Evolutionary conservation across 1,284 basidiomycete genomes (phyloP), one percentile per base, ranked within the genome.

Genomic region (Ceratobasidium sp.): DNA sequence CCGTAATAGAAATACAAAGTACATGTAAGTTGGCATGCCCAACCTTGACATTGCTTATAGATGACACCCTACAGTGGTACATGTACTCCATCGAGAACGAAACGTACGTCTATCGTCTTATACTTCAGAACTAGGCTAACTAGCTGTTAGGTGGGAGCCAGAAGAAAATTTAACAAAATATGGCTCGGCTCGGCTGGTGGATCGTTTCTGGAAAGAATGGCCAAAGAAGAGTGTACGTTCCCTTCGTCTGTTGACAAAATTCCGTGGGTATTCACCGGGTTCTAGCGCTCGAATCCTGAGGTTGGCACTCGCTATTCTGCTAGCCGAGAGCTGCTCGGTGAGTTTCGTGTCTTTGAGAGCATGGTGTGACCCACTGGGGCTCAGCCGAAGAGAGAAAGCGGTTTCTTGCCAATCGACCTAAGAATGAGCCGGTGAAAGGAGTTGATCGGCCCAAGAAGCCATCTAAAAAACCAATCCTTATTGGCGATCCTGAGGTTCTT

Each of bases 201-300:
- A 59, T 31, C 68, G 68, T 19, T 71, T 71, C 37, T 71, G 68
- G 68, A 58, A 48, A 37, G 39, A 59, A 49, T 71, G 54, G 37
- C 68, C 68, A 2, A 39, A 39, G 16, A 58, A 71, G 46, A 54
- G 68, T 11, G 68, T 71, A 59, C 8, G 68, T 59, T 43, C 2
- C 8, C 6, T 54, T 41, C 22, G 31, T 29, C 34, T 37, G 9
- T 37, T 34, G 9, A n/a, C 19, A 6, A 6, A 1, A 59, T n/a
- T n/a, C 1, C 19, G 1, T n/a, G 9, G 16, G 16, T 39, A 46
- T 9, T 29, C 56, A 39, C 31, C 34, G n/a, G 13, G 22, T 29
- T n/a, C 16, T 27, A 68, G 65, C 22, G 43, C 39, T 54, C 65
- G 31, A 19, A 27, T 43, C 65, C 49, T 1, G n/a, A n/a, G 1